Evolutionary conservation across 1,139 yeast species (phyloP), one percentile per base, ranked within the genome.

Genomic region (Scheffersomyces quercinus): DNA sequence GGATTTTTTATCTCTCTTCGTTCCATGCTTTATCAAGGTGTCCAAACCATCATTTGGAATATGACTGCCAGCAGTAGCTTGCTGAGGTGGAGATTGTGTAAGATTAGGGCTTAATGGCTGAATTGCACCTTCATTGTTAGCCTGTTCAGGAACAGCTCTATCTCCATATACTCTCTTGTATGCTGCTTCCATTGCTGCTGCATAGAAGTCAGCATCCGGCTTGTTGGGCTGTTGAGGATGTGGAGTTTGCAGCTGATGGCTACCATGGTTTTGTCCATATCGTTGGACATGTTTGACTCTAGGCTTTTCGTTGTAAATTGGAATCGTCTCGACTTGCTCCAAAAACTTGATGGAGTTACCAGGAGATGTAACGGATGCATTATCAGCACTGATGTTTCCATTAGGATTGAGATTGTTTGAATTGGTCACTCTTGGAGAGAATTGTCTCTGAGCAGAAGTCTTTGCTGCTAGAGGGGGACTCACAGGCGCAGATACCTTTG

Each of bases 151-250:
- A 40, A 15, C 29, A 12, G n/a, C 32, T 13, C 31, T 46, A 39
- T 59, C 59, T 2, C 77, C 77, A 46, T 70, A 71, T 1, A 73
- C 77, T 45, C 62, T 68, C 43, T 67, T 65, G 55, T 65, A 62
- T 1, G 78, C 78, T 1, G 68, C 77, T 44, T 63, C 59, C 64
- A 71, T 58, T 1, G 78, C 78, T 31, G 67, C 68, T 9, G 64
- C 63, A 47, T 71, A 73, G 37, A 67, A 47, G 11, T 53, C 59
- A 6, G 50, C 50, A 12, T 44, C 49, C 20, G 40, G 31, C 8
- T 16, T 32, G 10, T 37, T 14, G n/a, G 39, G 13, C 13, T 33
- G 28, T 10, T 9, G 35, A 26, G 40, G 38, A 11, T 36, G 36
- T 28, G 36, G 39, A 29, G 35, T 24, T 29, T 47, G 44, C 11